Percentiles rank a stretch among this genome's conserved stretches.
phyloP scores from a whole-genome alignment of 345 rosid genomes.

The Garcia nutans region DNA sequence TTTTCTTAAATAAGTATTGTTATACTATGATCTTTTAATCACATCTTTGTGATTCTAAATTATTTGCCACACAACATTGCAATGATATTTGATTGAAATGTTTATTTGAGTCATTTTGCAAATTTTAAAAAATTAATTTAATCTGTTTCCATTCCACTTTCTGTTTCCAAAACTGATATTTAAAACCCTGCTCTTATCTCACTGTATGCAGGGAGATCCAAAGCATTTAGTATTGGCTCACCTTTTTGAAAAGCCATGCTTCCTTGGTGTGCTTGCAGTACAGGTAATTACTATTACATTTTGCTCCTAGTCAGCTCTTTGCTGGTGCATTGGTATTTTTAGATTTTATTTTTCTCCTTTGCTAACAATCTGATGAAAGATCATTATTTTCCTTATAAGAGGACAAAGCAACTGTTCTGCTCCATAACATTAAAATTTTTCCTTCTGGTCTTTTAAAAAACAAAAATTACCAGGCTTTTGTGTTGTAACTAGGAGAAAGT shows the following conservation, averaged over 20 bases:
- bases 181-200: too few species aligned
- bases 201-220: constrained; percentile 60
- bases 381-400: not conserved
- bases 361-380: not conserved
- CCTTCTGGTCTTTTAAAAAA: too few species aligned
- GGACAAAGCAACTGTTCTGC: not conserved
- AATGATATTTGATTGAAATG: too few species aligned
- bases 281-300: constrained; percentile 40
- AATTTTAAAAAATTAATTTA: too few species aligned
- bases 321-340: not conserved
- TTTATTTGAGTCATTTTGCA: too few species aligned
- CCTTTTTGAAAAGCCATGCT: constrained; percentile 96
- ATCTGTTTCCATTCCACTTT: too few species aligned
- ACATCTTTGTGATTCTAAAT: too few species aligned
- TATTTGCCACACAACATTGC: too few species aligned
- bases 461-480: not conserved
- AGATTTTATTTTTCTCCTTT: not conserved
- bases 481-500: not conserved
- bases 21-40: too few species aligned
- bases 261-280: constrained; percentile 86
- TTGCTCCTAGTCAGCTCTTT: not conserved
- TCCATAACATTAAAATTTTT: not conserved
- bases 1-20: too few species aligned
- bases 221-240: constrained; percentile 86
- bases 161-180: too few species aligned